Evolutionary conservation across 2,329 filamentous ascomycete species (phyloP).

Genomic region (Microcyclospora pomicola): DNA sequence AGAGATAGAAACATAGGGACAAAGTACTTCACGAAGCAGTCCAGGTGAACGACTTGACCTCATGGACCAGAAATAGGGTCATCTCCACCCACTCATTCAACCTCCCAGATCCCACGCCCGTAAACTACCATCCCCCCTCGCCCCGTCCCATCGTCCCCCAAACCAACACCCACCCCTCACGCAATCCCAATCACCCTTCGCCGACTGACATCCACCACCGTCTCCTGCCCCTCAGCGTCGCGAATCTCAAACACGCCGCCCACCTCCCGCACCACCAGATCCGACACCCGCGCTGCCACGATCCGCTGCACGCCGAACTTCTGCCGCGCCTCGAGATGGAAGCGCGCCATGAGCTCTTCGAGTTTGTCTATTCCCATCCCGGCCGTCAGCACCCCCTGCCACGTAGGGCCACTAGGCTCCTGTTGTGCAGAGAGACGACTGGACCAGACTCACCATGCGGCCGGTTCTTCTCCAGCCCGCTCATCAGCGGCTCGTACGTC

Average conservation of each 20-base stretch:
- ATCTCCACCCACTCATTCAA: no score
- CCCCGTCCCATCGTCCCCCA: no score
- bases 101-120: no score
- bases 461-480: slow-evolving; percentile 3
- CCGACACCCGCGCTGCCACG: slow-evolving; percentile 2
- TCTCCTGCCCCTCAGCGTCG: slow-evolving; percentile 5
- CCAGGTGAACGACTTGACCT: no score
- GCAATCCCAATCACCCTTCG: no score
- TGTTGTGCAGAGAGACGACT: no score
- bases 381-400: background rate
- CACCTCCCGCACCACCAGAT: slow-evolving; percentile 5
- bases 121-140: no score
- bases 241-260: slow-evolving; percentile 4
- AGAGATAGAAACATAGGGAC: slow-evolving; percentile 2
- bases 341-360: slow-evolving; percentile 3
- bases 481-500: slow-evolving; percentile 7
- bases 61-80: no score
- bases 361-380: slow-evolving; percentile 1
- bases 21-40: no score
- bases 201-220: slow-evolving; percentile 3
- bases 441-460: background rate
- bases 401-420: no score
- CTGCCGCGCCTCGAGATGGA: slow-evolving; percentile 4
- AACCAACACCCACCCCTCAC: no score
- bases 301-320: slow-evolving; percentile 5